Conservation (phyloP, 208 protist species). For the Acanthamoeba castellanii region DNA sequence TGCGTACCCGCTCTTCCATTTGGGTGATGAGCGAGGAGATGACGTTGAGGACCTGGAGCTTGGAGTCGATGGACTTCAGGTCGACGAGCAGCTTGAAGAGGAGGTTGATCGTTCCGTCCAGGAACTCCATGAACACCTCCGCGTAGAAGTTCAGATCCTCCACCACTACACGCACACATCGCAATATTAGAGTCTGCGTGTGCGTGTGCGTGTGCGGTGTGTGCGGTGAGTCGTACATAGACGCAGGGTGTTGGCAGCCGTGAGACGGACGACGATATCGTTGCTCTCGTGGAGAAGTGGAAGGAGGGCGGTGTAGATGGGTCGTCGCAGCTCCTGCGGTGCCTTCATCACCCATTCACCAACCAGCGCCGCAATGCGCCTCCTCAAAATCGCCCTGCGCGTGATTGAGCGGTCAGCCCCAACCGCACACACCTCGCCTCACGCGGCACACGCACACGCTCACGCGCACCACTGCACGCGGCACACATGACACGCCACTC, state of each 20-base stretch:
- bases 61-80: slow-evolving; percentile 54
- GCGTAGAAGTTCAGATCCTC: slow-evolving; percentile 66
- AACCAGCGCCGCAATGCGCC: slow-evolving; percentile 62
- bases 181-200: too few species aligned
- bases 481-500: too few species aligned
- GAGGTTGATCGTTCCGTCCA: slow-evolving; percentile 59
- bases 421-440: neutral
- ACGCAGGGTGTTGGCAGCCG: slow-evolving; percentile 61
- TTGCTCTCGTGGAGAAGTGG: slow-evolving; percentile 67
- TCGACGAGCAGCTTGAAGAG: slow-evolving; percentile 69
- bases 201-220: neutral
- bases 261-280: slow-evolving; percentile 67
- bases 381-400: neutral
- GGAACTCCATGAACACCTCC: slow-evolving; percentile 43
- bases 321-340: slow-evolving; percentile 39
- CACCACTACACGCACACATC: neutral
- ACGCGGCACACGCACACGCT: neutral
- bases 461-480: neutral
- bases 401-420: neutral
- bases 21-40: slow-evolving; percentile 67
- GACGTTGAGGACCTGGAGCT: slow-evolving; percentile 71
- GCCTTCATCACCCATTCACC: slow-evolving; percentile 71
- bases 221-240: slow-evolving; percentile 5
- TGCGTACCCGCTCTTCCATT: slow-evolving; percentile 34
- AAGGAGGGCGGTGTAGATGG: slow-evolving; percentile 65